These are phyloP conservation scores for Phytophthora multivora DNA, from an alignment of 352 stramenopile species.

Conservation along the genomic window DNA sequence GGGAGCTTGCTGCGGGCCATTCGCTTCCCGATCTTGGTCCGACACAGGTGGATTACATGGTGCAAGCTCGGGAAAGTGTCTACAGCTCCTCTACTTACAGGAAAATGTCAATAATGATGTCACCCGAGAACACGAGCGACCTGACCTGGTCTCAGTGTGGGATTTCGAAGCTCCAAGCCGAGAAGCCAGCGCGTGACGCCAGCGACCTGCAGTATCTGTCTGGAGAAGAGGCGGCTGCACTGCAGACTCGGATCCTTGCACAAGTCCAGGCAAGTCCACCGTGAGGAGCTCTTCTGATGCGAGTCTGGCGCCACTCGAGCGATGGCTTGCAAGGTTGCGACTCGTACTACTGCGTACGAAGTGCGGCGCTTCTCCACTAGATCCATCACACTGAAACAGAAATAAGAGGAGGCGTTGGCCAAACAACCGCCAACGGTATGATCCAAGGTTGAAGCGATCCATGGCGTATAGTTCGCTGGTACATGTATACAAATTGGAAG, in stretches of 20 bases:
- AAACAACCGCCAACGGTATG: neutral
- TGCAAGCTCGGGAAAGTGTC: neutral
- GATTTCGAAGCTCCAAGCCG: neutral
- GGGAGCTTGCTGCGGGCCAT: neutral
- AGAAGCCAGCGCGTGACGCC: slow-evolving; percentile 30
- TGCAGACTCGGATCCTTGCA: neutral
- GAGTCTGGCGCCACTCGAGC: slow-evolving; percentile 10
- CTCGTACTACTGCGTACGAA: slow-evolving; percentile 2
- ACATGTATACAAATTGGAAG: slow-evolving; percentile 1
- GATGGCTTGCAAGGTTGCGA: slow-evolving; percentile 9
- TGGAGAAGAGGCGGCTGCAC: slow-evolving; percentile 22
- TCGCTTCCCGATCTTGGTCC: slow-evolving; percentile 6
- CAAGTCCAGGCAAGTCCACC: neutral
- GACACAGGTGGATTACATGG: slow-evolving; percentile 8
- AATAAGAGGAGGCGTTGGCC: neutral
- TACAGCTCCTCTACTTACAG: neutral
- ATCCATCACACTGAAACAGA: slow-evolving; percentile 6
- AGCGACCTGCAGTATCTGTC: slow-evolving; percentile 15
- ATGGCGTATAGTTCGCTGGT: neutral
- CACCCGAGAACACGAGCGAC: neutral
- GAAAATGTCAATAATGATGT: neutral
- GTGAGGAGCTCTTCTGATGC: slow-evolving; percentile 15
- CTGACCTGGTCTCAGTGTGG: slow-evolving; percentile 9
- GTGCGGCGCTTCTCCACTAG: neutral
- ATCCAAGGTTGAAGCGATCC: neutral